Evolutionary conservation across 2,329 filamentous ascomycete species (phyloP).

Genomic region (Cladophialophora chaetospira): DNA sequence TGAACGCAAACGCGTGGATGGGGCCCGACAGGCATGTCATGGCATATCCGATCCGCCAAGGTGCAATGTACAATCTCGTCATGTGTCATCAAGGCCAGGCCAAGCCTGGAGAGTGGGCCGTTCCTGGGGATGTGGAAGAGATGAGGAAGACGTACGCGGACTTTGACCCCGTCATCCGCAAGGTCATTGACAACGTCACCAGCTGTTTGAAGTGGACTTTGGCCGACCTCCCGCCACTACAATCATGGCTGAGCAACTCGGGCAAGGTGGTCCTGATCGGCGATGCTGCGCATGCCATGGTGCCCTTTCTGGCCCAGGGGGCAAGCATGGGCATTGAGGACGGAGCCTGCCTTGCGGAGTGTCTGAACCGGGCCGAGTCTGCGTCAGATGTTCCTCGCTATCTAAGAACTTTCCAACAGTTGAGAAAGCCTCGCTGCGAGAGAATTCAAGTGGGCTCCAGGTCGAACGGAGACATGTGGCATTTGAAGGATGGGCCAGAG

Average conservation of each 20-base stretch:
- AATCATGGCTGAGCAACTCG: constrained; percentile 36
- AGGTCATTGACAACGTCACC: constrained; percentile 10
- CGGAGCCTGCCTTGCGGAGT: constrained; percentile 40
- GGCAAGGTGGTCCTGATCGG: constrained; percentile 45
- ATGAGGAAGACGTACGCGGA: constrained; percentile 6
- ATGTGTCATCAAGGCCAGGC: constrained; percentile 35
- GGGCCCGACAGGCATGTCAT: constrained; percentile 56
- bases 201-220: constrained; percentile 13
- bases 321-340: constrained; percentile 48
- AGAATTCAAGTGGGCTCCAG: constrained; percentile 48
- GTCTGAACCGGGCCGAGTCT: constrained; percentile 35
- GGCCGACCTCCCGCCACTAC: constrained; percentile 26
- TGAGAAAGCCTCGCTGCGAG: constrained; percentile 38
- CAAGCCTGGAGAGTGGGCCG: too few relatives aligned
- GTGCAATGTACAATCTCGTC: constrained; percentile 51
- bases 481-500: constrained; percentile 46
- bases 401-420: constrained; percentile 42
- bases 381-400: constrained; percentile 35
- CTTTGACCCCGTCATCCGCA: constrained; percentile 19
- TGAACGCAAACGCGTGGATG: constrained; percentile 58
- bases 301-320: constrained; percentile 46
- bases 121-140: not conserved
- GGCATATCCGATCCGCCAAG: constrained; percentile 50
- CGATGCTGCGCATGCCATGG: constrained; percentile 48
- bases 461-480: constrained; percentile 52